These are phyloP conservation scores for Hypoxylon fragiforme DNA, from an alignment of 495 filamentous ascomycete species.

Conservation along the genomic window DNA sequence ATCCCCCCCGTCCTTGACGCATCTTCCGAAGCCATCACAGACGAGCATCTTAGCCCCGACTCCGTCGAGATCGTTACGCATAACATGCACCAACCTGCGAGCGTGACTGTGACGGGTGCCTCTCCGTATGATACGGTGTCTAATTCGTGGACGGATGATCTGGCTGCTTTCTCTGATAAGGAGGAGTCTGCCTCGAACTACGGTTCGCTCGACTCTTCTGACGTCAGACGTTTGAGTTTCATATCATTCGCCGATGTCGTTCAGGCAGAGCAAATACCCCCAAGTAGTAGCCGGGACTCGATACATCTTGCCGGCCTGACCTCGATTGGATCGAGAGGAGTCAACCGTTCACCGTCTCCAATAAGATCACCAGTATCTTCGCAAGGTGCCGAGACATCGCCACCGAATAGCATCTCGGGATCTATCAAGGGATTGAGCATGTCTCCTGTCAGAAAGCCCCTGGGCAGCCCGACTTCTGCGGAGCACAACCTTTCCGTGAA, in stretches of 20 bases:
- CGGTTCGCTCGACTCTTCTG: conserved; percentile 69
- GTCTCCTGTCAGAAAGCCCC: conserved; percentile 56
- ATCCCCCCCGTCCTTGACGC: conserved; percentile 90
- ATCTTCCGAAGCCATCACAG: conserved; percentile 84
- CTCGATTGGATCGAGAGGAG: conserved; percentile 50
- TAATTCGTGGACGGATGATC: conserved; percentile 58
- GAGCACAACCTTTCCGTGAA: conserved; percentile 43
- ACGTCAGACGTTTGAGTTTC: conserved; percentile 83
- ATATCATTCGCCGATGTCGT: conserved; percentile 95
- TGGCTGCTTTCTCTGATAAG: conserved; percentile 52
- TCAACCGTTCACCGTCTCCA: conserved; percentile 73
- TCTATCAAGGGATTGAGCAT: conserved; percentile 68
- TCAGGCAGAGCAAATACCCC: conserved; percentile 73
- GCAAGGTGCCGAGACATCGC: conserved; percentile 62
- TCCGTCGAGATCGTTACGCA: conserved; percentile 88
- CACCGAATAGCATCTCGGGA: conserved; percentile 67
- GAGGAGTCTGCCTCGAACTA: conserved; percentile 65
- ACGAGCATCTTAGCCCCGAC: conserved; percentile 73
- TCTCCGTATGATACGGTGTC: conserved; percentile 41
- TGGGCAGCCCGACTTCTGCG: conserved; percentile 52
- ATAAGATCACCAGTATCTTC: conserved; percentile 71
- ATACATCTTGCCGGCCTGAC: conserved; percentile 62
- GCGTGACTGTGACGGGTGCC: conserved; percentile 59
- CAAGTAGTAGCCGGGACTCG: conserved; percentile 60
- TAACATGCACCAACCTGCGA: conserved; percentile 75